Conservation (phyloP, 495 filamentous ascomycete genomes). For the Hapsidospora chrysogenum region DNA sequence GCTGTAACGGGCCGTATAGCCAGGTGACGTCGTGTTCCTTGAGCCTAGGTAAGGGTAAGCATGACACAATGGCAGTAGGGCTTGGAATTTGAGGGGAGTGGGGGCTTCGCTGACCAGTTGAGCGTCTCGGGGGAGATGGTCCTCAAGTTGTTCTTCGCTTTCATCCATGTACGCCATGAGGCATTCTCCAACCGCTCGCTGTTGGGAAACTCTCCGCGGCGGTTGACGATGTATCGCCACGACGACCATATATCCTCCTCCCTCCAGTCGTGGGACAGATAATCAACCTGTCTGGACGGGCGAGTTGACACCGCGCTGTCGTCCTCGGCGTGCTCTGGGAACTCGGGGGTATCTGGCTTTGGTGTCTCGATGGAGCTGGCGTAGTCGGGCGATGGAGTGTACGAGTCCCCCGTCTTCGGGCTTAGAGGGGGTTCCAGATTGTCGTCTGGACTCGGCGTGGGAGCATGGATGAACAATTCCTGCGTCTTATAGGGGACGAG, state of each 20-base stretch:
- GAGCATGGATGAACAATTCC: constrained; percentile 27
- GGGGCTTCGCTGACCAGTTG: constrained; percentile 47
- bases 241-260: constrained; percentile 98
- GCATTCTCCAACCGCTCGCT: constrained; percentile 81
- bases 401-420: constrained; percentile 22
- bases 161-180: constrained; percentile 96
- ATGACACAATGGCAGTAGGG: too few relatives aligned
- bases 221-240: constrained; percentile 80
- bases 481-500: constrained; percentile 40
- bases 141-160: constrained; percentile 65
- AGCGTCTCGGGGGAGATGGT: constrained; percentile 79
- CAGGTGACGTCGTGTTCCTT: constrained; percentile 97
- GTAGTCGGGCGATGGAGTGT: constrained; percentile 26
- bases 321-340: constrained; percentile 48
- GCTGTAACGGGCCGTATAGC: constrained; percentile 88
- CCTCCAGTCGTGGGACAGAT: constrained; percentile 85
- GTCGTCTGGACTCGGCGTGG: constrained; percentile 14
- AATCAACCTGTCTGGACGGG: constrained; percentile 88
- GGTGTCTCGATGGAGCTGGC: constrained; percentile 26
- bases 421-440: constrained; percentile 32
- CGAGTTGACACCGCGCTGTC: constrained; percentile 62
- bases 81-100: neutral
- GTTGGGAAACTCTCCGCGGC: constrained; percentile 62
- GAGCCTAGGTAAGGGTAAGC: constrained; percentile 44
- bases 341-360: constrained; percentile 25